A percentile compares a stretch with the other conserved stretches of the same genome.
Evolutionary conservation across 805 yeast genomes (phyloP).

Genomic region (Hanseniaspora lindneri): DNA sequence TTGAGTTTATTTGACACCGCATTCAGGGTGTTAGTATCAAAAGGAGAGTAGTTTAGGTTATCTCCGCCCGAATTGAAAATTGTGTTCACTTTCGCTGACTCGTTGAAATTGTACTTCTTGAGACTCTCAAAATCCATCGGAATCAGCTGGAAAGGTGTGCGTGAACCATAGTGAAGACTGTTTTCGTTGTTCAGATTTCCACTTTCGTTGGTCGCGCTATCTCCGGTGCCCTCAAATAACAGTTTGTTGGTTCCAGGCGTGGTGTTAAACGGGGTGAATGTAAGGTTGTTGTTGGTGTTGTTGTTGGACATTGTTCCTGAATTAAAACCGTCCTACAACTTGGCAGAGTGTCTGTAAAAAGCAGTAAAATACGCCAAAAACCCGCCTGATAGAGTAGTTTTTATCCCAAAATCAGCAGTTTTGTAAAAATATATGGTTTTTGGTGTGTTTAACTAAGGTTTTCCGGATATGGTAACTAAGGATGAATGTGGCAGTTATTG

Average conservation of each 20-base stretch:
- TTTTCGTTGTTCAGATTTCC: neutral
- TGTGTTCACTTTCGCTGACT: neutral
- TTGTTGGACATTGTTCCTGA: too few species aligned
- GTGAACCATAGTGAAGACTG: neutral
- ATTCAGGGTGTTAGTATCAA: neutral
- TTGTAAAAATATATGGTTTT: too few species aligned
- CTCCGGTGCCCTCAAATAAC: neutral
- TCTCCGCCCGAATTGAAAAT: conserved; percentile 1
- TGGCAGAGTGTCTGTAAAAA: too few species aligned
- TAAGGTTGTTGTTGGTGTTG: neutral
- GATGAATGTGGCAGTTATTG: too few species aligned
- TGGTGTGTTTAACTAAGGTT: too few species aligned
- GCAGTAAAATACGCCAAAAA: too few species aligned
- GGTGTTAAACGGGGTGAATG: conserved; percentile 1
- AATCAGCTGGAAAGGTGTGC: conserved; percentile 13
- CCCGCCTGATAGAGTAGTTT: too few species aligned
- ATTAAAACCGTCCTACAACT: too few species aligned
- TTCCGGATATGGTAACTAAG: too few species aligned
- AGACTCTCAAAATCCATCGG: conserved; percentile 15
- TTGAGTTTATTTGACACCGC: neutral
- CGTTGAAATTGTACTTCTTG: conserved; percentile 1
- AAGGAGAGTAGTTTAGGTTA: neutral
- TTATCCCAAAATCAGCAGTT: too few species aligned
- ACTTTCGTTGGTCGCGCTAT: neutral
- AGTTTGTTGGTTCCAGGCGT: conserved; percentile 11